Evolutionary conservation across 257 asterid species (phyloP).

Genomic region (Salvia miltiorrhiza): DNA sequence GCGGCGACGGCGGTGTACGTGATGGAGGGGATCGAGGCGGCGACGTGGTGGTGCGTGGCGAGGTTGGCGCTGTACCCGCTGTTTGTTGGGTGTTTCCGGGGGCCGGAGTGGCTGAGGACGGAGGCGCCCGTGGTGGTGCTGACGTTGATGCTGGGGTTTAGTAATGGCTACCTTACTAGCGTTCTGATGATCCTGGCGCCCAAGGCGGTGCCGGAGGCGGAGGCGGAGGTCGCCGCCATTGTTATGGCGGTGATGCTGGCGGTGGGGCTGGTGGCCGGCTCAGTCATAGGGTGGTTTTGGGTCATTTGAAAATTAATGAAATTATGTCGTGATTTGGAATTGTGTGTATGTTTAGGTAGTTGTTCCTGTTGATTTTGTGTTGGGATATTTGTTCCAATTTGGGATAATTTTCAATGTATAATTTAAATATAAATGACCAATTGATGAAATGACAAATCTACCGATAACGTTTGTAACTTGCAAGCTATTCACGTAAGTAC

Average conservation of each 20-base stretch:
- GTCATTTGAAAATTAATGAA: constrained; percentile 30
- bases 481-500: no score
- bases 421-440: no score
- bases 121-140: constrained; percentile 57
- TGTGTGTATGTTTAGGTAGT: not conserved
- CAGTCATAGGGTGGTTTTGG: constrained; percentile 79
- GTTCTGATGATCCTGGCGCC: constrained; percentile 83
- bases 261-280: constrained; percentile 59
- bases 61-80: constrained; percentile 68
- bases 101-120: constrained; percentile 70
- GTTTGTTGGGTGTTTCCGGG: constrained; percentile 59
- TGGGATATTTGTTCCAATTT: no score
- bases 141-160: constrained; percentile 57
- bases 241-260: constrained; percentile 69
- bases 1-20: constrained; percentile 47
- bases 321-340: no score
- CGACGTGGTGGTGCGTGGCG: constrained; percentile 56
- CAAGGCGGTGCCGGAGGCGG: constrained; percentile 43
- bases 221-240: constrained; percentile 73
- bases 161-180: constrained; percentile 78
- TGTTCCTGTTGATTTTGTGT: no score
- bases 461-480: no score
- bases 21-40: constrained; percentile 35
- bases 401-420: no score
- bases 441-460: no score